Evolutionary conservation across 1,284 basidiomycete species (phyloP), one percentile per base, ranked within the genome.

Genomic region (Ceratobasidium sp.): DNA sequence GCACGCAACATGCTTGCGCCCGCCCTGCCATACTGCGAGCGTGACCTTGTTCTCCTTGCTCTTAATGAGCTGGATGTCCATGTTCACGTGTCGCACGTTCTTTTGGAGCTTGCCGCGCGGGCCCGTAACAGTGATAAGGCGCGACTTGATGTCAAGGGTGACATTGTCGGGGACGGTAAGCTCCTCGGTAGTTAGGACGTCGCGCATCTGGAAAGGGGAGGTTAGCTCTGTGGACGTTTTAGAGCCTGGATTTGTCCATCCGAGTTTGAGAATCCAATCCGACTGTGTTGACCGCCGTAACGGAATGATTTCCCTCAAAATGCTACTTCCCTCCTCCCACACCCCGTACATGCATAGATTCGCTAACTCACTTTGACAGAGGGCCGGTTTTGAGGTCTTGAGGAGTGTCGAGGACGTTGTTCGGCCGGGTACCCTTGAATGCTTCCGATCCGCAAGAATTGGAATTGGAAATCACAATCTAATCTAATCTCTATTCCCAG

Each of bases 1-100:
- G 88, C 97, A 98, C 77, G 98, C 98, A 82, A 99, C 95, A 85
- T 99, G 98, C 90, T 99, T 99, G 85, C 98, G 93, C 80, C 90
- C 94, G 80, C 95, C 98, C 87, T 99, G 96, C 98, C 98, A 99
- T 80, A 99, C 94, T 78, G 96, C 93, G 83, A 99, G 91, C 82
- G 91, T 91, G 84, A 99, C 92, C 85, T 93, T 92, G 85, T 90
- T 89, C 79, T 83, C 84, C 85, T 86, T 86, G 85, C 78, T 75
- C 87, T 88, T 87, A 81, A 95, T 84, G 73, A 97, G 85, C 83
- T 94, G 92, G 85, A 99, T 94, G 87, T 98, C 97, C 95, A 98
- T 97, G 88, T 96, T 90, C 82, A 97, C 91, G 89, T 98, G 96
- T 81, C 94, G 93, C 84, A 97, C 91, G 82, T 93, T 93, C 90